Conservation (phyloP, 148 eudicot species). For the Beta vulgaris region DNA sequence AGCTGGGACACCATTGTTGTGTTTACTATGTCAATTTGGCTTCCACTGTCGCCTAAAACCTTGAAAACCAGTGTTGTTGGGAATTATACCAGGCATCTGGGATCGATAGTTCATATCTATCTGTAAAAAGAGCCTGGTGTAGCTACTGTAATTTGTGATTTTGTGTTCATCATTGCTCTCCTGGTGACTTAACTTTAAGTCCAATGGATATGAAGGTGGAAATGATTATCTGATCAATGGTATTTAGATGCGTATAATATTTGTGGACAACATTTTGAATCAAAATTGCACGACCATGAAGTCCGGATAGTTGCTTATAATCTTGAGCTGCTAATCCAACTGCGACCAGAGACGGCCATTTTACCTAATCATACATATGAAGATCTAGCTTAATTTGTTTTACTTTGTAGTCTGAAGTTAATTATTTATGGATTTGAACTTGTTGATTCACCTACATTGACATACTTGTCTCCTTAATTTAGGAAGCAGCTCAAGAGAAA, state of each 20-base stretch:
- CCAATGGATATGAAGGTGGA: too few relatives aligned
- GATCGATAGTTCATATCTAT: too few relatives aligned
- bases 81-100: neutral
- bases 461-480: neutral
- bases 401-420: neutral
- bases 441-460: neutral
- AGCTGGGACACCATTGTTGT: neutral
- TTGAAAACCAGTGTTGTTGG: neutral
- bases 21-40: neutral
- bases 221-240: neutral
- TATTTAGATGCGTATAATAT: neutral
- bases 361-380: too few relatives aligned
- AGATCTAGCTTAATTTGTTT: neutral
- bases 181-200: conserved; percentile 2
- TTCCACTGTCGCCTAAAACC: neutral
- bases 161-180: neutral
- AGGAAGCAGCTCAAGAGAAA: conserved; percentile 75
- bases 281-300: neutral
- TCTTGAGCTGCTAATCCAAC: neutral
- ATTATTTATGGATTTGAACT: too few relatives aligned
- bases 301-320: neutral
- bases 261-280: neutral
- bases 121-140: neutral
- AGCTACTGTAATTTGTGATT: neutral
- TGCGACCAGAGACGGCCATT: neutral